Evolutionary conservation across 192 early-diverging fungal species (phyloP).

Genomic region (Umbelopsis sp.): DNA sequence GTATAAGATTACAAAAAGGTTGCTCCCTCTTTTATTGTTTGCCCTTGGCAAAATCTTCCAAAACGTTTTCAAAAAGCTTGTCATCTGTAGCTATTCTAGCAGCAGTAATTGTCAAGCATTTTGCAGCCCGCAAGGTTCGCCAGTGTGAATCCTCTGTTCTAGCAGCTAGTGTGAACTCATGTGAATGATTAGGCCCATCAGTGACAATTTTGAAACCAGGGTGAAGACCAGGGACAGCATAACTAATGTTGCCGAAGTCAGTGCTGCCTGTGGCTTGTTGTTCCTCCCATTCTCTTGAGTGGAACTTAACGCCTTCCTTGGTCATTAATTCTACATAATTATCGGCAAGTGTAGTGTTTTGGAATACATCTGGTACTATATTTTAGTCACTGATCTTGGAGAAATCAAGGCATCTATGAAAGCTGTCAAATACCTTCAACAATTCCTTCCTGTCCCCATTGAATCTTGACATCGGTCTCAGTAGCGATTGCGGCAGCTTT

Average conservation of each 20-base stretch:
- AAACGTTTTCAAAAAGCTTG: conserved; percentile 48
- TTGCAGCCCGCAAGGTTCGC: conserved; percentile 53
- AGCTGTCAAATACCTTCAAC: conserved; percentile 22
- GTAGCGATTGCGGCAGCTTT: conserved; percentile 59
- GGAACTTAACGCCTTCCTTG: conserved; percentile 40
- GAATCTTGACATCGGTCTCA: conserved; percentile 53
- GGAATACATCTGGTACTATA: conserved; percentile 57
- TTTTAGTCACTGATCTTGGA: not conserved
- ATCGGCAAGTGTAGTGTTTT: conserved; percentile 56
- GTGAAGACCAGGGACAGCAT: conserved; percentile 64
- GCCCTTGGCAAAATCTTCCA: conserved; percentile 40
- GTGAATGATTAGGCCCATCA: conserved; percentile 59
- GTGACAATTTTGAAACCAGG: conserved; percentile 50
- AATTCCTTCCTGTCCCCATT: conserved; percentile 39
- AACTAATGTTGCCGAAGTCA: conserved; percentile 77
- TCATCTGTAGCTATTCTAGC: conserved; percentile 48
- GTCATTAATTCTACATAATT: conserved; percentile 54
- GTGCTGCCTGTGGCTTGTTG: conserved; percentile 52
- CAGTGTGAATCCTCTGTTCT: conserved; percentile 58
- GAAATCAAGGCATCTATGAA: not conserved
- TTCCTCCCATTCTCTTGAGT: conserved; percentile 39
- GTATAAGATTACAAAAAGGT: not conserved
- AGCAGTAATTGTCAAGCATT: conserved; percentile 52
- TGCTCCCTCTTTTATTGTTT: conserved; percentile 15
- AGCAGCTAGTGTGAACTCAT: conserved; percentile 60